Conservation (phyloP, 441 rosid genomes). For the Arabidopsis lyrata region DNA sequence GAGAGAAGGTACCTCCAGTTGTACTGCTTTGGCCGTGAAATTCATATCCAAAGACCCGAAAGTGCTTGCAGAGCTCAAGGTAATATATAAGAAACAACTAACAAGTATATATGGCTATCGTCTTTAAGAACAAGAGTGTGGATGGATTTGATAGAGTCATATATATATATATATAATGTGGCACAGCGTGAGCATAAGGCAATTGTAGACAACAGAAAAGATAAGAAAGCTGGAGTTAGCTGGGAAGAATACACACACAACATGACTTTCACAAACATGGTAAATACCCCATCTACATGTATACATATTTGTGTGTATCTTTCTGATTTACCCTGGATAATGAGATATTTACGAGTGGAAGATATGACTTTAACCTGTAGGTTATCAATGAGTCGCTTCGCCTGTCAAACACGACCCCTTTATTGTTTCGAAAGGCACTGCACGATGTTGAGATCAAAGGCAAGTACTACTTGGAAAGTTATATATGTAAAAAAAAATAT, state of each 20-base stretch:
- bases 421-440: conserved; percentile 8
- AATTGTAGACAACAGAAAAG: conserved; percentile 34
- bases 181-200: conserved; percentile 53
- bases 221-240: conserved; percentile 8
- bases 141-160: neutral
- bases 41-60: conserved; percentile 1
- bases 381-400: conserved; percentile 29
- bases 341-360: neutral
- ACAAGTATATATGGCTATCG: neutral
- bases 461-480: neutral
- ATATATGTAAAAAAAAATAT: too few species aligned
- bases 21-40: conserved; percentile 4
- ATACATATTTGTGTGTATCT: neutral
- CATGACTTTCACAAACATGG: conserved; percentile 36
- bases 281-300: neutral
- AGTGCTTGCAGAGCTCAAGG: conserved; percentile 14
- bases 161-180: neutral
- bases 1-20: neutral
- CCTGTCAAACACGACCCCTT: neutral
- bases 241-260: conserved; percentile 38
- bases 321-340: neutral
- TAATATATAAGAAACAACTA: neutral
- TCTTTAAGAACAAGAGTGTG: neutral
- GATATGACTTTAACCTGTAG: neutral
- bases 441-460: conserved; percentile 22